These are phyloP conservation scores for Debaryomyces hansenii DNA, from an alignment of 805 yeast species.

Conservation along the genomic window DNA sequence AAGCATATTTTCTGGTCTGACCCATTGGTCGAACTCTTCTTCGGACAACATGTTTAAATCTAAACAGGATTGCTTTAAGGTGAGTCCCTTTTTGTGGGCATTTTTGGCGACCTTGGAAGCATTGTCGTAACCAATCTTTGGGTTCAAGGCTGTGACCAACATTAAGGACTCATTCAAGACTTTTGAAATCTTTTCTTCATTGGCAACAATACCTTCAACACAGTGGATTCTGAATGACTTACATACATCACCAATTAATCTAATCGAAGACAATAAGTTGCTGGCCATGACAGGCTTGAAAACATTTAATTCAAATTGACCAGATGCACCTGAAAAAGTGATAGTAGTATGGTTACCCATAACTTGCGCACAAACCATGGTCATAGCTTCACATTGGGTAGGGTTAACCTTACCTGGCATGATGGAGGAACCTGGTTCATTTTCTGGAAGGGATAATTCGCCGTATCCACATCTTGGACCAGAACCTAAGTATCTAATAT, in stretches of 20 bases:
- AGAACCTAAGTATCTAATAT: slow-evolving; percentile 39
- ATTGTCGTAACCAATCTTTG: slow-evolving; percentile 40
- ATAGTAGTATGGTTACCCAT: slow-evolving; percentile 41
- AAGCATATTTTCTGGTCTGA: slow-evolving; percentile 40
- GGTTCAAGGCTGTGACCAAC: slow-evolving; percentile 43
- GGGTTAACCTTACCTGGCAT: slow-evolving; percentile 45
- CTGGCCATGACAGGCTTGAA: slow-evolving; percentile 41
- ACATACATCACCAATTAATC: slow-evolving; percentile 35
- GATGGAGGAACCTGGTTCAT: slow-evolving; percentile 43
- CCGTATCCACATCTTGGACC: slow-evolving; percentile 45
- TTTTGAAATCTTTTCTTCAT: slow-evolving; percentile 35
- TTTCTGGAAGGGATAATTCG: slow-evolving; percentile 38
- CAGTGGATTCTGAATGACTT: slow-evolving; percentile 36
- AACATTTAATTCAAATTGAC: slow-evolving; percentile 41
- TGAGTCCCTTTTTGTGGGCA: slow-evolving; percentile 41
- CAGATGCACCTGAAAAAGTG: slow-evolving; percentile 40
- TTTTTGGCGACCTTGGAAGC: slow-evolving; percentile 43
- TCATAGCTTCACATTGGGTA: slow-evolving; percentile 41
- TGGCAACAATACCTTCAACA: slow-evolving; percentile 39
- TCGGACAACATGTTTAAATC: slow-evolving; percentile 33
- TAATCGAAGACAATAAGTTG: slow-evolving; percentile 34
- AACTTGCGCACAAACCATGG: slow-evolving; percentile 41
- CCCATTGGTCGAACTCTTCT: slow-evolving; percentile 40
- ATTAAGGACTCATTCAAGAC: slow-evolving; percentile 38
- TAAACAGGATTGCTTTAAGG: slow-evolving; percentile 38